phyloP scores from a whole-genome alignment of 2,329 filamentous ascomycete species.

The Pseudocercospora musae region DNA sequence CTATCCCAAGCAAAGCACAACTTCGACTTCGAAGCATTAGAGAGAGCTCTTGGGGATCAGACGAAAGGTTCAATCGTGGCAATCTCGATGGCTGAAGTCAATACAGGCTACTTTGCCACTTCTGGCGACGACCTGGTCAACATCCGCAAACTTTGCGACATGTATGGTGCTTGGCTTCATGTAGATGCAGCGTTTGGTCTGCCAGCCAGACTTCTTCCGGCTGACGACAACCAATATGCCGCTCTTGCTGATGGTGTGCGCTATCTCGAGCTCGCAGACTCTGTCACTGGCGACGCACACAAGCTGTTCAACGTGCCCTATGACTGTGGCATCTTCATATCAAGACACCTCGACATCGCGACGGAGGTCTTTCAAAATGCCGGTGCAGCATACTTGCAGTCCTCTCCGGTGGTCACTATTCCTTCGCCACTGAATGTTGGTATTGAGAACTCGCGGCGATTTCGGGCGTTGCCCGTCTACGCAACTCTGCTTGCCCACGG shows the following conservation, averaged over 20 bases:
- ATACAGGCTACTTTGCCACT: slow-evolving; percentile 78
- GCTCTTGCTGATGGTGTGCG: slow-evolving; percentile 51
- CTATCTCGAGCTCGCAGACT: slow-evolving; percentile 79
- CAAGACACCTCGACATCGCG: slow-evolving; percentile 58
- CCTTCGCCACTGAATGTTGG: slow-evolving; percentile 84
- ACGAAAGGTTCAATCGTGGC: slow-evolving; percentile 67
- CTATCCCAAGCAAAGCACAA: slow-evolving; percentile 59
- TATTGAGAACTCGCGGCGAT: slow-evolving; percentile 85
- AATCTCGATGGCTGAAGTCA: slow-evolving; percentile 85
- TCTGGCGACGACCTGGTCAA: slow-evolving; percentile 57
- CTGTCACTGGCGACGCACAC: slow-evolving; percentile 81
- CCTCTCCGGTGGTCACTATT: slow-evolving; percentile 44
- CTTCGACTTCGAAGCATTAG: slow-evolving; percentile 65
- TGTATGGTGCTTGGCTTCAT: slow-evolving; percentile 79
- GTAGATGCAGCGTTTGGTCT: slow-evolving; percentile 90
- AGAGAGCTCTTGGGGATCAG: slow-evolving; percentile 54
- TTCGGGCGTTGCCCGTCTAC: slow-evolving; percentile 87
- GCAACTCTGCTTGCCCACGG: slow-evolving; percentile 75
- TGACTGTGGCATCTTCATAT: slow-evolving; percentile 87
- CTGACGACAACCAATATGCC: slow-evolving; percentile 52
- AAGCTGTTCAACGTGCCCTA: slow-evolving; percentile 95
- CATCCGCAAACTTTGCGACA: slow-evolving; percentile 67
- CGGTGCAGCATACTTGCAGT: slow-evolving; percentile 75
- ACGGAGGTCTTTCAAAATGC: slow-evolving; percentile 73
- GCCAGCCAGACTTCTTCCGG: slow-evolving; percentile 65